Evolutionary conservation across 306 rosid genomes (phyloP), one percentile per base, ranked within the genome.

Genomic region (Medicago lupulina): DNA sequence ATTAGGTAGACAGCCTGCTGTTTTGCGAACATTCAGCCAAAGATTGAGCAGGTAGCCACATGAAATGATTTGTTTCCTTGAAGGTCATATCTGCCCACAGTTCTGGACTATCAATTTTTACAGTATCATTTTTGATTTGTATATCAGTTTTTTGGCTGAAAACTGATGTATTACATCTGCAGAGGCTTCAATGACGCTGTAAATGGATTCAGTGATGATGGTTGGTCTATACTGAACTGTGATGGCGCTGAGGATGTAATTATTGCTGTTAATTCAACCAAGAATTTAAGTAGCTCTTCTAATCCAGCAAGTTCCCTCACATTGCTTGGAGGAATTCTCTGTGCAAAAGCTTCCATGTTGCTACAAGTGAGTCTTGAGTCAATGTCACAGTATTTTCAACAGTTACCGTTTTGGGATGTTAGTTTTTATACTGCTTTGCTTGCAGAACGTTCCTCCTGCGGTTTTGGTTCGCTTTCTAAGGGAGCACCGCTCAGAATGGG

Each of bases 401-500:
- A 3, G 23, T 74, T 2, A 46, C 40, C 16, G 6, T 61, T 66
- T 50, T 14, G 13, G 59, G 16, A 28, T 63, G 65, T 71, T 58
- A 8, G 17, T 46, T 38, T 34, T 63, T n/a, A 31, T 70, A 54
- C 62, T 39, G 67, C n/a, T 71, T 71, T 51, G 19, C 44, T 85
- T 78, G 83, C 85, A 96, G 98, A 92, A 96, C 36, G 91, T 96
- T 12, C 93, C 99, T 61, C 97, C 98, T 34, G 98, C 97, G 1
- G 87, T 96, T 62, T 85, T 96, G 65, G 96, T 96, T 85, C 96
- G 97, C 34, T 96, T 96, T 85, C 78, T 96, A 76, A 96, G 98
- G 78, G 98, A 96, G 80, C 99, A 96, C 41, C 97, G 98, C 57
- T 90, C 99, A 17, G 98, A 96, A 84, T 96, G 98, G 99, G 99